Conservation (phyloP, 2,329 filamentous ascomycete genomes). For the Epichloe aotearoae region DNA sequence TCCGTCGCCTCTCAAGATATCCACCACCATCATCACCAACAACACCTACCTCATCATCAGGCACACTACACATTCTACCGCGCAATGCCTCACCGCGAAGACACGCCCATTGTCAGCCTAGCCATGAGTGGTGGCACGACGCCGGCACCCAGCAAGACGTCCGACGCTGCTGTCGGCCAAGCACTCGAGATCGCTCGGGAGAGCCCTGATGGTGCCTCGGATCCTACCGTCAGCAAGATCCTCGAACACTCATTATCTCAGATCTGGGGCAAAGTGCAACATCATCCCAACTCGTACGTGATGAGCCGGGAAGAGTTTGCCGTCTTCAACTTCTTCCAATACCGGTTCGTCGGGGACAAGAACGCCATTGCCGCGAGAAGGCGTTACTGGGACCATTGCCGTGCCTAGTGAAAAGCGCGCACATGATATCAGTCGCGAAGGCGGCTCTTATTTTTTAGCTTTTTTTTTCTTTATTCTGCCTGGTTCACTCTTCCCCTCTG, state of each 20-base stretch:
- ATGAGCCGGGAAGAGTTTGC: conserved; percentile 68
- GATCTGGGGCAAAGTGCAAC: conserved; percentile 56
- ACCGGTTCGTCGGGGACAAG: conserved; percentile 44
- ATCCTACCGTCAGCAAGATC: conserved; percentile 48
- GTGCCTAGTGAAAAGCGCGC: conserved; percentile 14
- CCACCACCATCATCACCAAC: conserved; percentile 6
- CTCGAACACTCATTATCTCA: conserved; percentile 50
- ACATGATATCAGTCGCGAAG: background rate
- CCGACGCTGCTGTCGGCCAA: conserved; percentile 39
- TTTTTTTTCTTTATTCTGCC: too few species aligned
- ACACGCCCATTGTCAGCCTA: conserved; percentile 7
- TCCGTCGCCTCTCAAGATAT: conserved; percentile 10
- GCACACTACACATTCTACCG: background rate
- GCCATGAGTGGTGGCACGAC: conserved; percentile 2
- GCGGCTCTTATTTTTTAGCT: background rate
- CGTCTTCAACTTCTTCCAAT: conserved; percentile 74
- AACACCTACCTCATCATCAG: background rate
- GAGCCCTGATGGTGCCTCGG: conserved; percentile 49
- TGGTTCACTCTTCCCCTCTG: too few species aligned
- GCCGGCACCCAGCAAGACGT: conserved; percentile 8
- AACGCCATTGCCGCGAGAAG: conserved; percentile 33
- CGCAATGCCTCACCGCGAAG: conserved; percentile 13
- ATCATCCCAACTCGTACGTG: conserved; percentile 55
- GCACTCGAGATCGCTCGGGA: conserved; percentile 68
- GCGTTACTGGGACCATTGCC: conserved; percentile 39